A percentile compares a stretch with the other conserved stretches of the same genome.
Evolutionary conservation across 1,139 yeast species (phyloP).

Genomic region (Geotrichum aggregatum): DNA sequence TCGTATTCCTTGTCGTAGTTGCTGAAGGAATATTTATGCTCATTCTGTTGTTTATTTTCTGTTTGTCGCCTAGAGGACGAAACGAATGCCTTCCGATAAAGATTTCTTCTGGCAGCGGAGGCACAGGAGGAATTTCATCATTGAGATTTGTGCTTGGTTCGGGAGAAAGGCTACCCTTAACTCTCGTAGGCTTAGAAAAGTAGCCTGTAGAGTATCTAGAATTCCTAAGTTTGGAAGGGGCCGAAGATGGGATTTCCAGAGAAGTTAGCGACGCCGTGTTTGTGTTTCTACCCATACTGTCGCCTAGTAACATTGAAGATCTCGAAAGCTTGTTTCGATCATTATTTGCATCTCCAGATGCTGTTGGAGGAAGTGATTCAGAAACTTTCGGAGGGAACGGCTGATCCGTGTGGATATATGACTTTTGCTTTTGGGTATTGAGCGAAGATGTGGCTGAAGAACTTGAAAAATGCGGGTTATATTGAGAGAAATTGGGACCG

Average conservation of each 20-base stretch:
- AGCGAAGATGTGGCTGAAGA: background rate
- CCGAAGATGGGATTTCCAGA: background rate
- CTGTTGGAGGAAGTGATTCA: background rate
- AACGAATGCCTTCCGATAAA: constrained; percentile 14
- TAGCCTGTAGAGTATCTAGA: constrained; percentile 15
- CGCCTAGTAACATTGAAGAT: constrained; percentile 5
- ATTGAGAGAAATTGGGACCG: background rate
- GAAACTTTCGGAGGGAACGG: background rate
- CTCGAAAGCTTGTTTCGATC: background rate
- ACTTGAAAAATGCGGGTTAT: background rate
- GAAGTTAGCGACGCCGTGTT: constrained; percentile 9
- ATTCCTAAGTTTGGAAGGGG: constrained; percentile 4
- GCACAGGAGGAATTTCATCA: constrained; percentile 22
- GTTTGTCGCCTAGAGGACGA: background rate
- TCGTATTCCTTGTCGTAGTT: background rate
- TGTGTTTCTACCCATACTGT: constrained; percentile 6
- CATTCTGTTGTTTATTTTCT: constrained; percentile 1
- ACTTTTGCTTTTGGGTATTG: background rate
- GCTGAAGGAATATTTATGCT: constrained; percentile 14
- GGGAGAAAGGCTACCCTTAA: constrained; percentile 16
- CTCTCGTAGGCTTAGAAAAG: constrained; percentile 7
- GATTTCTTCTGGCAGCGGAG: constrained; percentile 21
- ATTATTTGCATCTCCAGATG: background rate
- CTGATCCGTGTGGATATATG: background rate
- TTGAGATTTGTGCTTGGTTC: constrained; percentile 14